Base-by-base conservation (phyloP, 192 early-diverging fungal genomes). In the Chytriomyces sp. region DNA sequence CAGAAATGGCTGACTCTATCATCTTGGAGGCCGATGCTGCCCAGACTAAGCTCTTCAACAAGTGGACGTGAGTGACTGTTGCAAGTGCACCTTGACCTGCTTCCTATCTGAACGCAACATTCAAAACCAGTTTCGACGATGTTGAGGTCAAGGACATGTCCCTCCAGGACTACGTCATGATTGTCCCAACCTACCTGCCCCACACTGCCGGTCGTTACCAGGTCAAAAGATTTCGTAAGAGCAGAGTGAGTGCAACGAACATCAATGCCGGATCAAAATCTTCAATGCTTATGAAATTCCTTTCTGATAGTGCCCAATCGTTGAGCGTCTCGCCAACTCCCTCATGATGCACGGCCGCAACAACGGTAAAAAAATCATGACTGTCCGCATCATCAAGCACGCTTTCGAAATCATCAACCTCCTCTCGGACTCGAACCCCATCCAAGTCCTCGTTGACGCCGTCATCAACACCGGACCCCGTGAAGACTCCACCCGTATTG, bases 291-390 rank as follows among this genome's bases (percentile, higher is more conserved):
- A 67, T 43, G 5, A 28, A 18, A 67, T 45, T 47, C 71, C 35
- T 6, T 46, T 9, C 61, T n/a, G 18, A 18, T 74, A 91, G 93
- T 98, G 96, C 91, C 97, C 97, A 76, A 92, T 98, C 77, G 94
- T 97, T 71, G 97, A 98, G 93, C 94, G 97, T 84, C 90, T 98
- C 72, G 93, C 94, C 87, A 98, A 97, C 92, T 95, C 96, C 79
- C 90, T 98, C 80, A 98, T 98, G 97, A 97, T 97, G 95, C 94
- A 97, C 89, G 97, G 96, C 76, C 94, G 96, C 81, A 98, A 98
- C 94, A 98, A 96, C 91, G 97, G 96, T 82, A 98, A 98, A 93
- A 98, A 98, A 92, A 89, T 98, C 77, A 97, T 98, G 96, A 93
- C 97, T 78, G 89, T 90, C 84, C 95, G 97, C 76, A 98, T 98